Evolutionary conservation across 75 land plant genomes (phyloP).

Genomic region (Isoetes taiwanensis): DNA sequence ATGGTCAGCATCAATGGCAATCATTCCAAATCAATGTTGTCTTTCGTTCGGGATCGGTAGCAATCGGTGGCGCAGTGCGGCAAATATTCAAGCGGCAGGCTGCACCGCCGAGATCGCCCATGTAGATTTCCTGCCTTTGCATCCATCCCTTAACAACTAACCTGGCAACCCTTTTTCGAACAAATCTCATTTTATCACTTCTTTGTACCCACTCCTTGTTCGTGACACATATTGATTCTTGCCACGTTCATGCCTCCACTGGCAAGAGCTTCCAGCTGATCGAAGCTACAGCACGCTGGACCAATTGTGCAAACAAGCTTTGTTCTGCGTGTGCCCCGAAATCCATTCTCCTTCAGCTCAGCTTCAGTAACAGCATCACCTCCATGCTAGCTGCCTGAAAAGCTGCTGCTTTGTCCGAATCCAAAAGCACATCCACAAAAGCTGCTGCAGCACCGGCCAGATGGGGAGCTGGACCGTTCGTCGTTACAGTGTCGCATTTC

Average conservation of each 20-base stretch:
- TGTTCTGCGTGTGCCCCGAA: conserved; percentile 75
- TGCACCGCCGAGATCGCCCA: conserved; percentile 87
- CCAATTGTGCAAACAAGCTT: conserved; percentile 93
- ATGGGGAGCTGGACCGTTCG: too few relatives aligned
- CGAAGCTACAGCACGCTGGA: conserved; percentile 57
- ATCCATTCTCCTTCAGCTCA: conserved; percentile 94
- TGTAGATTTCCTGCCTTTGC: conserved; percentile 92
- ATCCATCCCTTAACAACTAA: conserved; percentile 96
- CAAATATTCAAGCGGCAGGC: conserved; percentile 57
- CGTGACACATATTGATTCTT: conserved; percentile 92
- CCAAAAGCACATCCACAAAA: too few relatives aligned
- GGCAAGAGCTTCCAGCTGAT: conserved; percentile 90
- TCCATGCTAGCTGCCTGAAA: too few relatives aligned
- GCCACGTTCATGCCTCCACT: conserved; percentile 91
- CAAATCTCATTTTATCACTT: conserved; percentile 58
- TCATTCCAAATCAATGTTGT: too few relatives aligned
- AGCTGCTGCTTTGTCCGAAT: too few relatives aligned
- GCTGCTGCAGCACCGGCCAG: too few relatives aligned
- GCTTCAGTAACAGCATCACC: conserved; percentile 77
- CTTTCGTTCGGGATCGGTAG: too few relatives aligned
- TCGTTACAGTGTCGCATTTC: too few relatives aligned
- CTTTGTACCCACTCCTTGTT: conserved; percentile 70
- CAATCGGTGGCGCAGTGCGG: conserved; percentile 47
- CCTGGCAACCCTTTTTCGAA: conserved; percentile 62
- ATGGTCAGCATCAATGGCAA: too few relatives aligned